Base-by-base conservation (phyloP, 441 rosid species). In the Breynia disticha region DNA sequence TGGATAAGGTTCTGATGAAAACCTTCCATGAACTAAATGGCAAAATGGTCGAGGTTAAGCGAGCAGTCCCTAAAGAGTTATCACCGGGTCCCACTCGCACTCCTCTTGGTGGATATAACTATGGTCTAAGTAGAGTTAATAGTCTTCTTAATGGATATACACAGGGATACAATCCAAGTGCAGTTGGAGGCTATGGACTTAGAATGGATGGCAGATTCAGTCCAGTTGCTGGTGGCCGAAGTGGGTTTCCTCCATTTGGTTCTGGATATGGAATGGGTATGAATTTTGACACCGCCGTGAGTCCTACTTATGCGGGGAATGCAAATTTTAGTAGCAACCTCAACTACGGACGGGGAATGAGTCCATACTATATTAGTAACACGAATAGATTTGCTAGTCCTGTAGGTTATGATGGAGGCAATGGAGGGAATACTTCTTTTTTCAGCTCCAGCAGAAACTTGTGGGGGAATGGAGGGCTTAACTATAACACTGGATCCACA, bases 1-100 rank as follows among this genome's bases (percentile, higher is more conserved):
- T 84, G 64, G 96, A 84, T 56, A 83, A 74, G 67, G 97, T 83
- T 19, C 60, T 90, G 79, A 75, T 74, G 44, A 87, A 77, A 68
- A 87, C 86, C 41, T 90, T 87, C 64, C 97, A 90, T 67, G 97
- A 90, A 66, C 76, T 90, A 60, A 90, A 87, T 58, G 97, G 96
- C 13, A 90, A 90, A 73, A 84, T 84, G 96, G 97, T 79, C 10
- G 84, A 79, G 66, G 84, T 79, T 51, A 79, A 79, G 76, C 74
- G 91, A 67, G 97, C 97, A 61, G 96, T 90, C 67, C 97, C 96
- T 43, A 87, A 87, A 70, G 96, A 90, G 68, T 66, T 83, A 61
- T 90, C 96, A 54, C 90, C 95, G 11, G 80, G 96, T 71, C 91
- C 95, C 14, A 72, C 69, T 64, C 90, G 88, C 46, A 83, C 93